Percentiles rank a stretch among this genome's conserved stretches.
Conservation (phyloP, 2,329 filamentous ascomycete genomes). For the Emergomyces africanus region DNA sequence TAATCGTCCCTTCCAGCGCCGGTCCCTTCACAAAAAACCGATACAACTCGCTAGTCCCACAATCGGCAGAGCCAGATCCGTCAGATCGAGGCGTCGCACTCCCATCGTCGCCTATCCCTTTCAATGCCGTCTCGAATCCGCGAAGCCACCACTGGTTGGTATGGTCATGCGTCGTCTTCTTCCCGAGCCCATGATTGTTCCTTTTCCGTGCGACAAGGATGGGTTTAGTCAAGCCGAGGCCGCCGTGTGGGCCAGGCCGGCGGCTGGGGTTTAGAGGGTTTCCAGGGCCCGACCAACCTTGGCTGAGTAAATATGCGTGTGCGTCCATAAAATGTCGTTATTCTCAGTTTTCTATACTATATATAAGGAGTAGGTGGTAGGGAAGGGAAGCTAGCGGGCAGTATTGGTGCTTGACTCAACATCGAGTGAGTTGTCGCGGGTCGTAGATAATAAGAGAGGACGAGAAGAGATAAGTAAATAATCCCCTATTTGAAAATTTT, state of each 20-base stretch:
- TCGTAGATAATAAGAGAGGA: not conserved
- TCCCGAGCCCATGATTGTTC: slow-evolving; percentile 69
- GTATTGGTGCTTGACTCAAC: not conserved
- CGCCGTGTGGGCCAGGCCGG: slow-evolving; percentile 40
- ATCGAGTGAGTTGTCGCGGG: not conserved
- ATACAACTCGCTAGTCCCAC: slow-evolving; percentile 49
- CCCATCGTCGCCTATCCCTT: slow-evolving; percentile 56
- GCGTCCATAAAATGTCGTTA: slow-evolving; percentile 54
- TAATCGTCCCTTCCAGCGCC: slow-evolving; percentile 54
- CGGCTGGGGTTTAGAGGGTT: slow-evolving; percentile 66
- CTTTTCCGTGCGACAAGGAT: slow-evolving; percentile 72
- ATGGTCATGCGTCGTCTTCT: slow-evolving; percentile 50
- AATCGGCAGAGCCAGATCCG: slow-evolving; percentile 35
- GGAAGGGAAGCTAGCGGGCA: not conserved
- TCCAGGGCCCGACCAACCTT: slow-evolving; percentile 83
- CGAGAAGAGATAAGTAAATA: not conserved
- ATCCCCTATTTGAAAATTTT: not conserved
- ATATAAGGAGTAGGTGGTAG: not conserved
- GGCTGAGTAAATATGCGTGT: slow-evolving; percentile 64
- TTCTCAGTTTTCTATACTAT: not conserved
- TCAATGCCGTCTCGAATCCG: slow-evolving; percentile 82
- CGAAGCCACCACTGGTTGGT: slow-evolving; percentile 94
- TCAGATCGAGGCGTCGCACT: slow-evolving; percentile 45
- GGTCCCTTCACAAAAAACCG: slow-evolving; percentile 76
- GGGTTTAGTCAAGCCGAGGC: slow-evolving; percentile 67